Percentiles rank a stretch among this genome's conserved stretches.
Conservation (phyloP, 306 rosid genomes). For the Corylus avellana region DNA sequence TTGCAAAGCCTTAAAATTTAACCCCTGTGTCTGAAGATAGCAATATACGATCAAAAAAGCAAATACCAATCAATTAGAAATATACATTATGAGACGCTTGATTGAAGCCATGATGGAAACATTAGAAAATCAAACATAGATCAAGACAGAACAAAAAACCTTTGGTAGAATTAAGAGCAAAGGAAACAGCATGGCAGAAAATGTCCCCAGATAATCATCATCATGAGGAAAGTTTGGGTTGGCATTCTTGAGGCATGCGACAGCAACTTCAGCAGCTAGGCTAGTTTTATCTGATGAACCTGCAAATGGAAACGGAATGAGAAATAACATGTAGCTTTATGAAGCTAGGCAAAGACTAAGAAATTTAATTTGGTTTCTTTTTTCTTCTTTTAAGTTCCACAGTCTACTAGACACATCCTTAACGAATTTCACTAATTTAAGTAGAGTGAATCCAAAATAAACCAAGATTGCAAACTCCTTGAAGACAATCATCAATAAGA, state of each 20-base stretch:
- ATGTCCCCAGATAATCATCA: conserved; percentile 36
- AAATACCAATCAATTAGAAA: conserved; percentile 24
- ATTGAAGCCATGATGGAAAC: not conserved
- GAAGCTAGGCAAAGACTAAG: conserved; percentile 3
- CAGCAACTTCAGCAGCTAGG: conserved; percentile 59
- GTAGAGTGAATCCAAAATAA: not conserved
- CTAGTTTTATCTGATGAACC: conserved; percentile 57
- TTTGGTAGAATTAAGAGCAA: conserved; percentile 71
- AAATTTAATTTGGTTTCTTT: not conserved
- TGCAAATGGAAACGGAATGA: conserved; percentile 27
- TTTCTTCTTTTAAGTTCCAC: not conserved
- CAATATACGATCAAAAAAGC: conserved; percentile 22
- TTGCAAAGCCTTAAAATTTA: conserved; percentile 72
- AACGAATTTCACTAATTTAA: not conserved
- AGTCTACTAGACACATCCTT: not conserved
- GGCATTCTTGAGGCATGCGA: conserved; percentile 59
- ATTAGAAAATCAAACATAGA: conserved; percentile 11
- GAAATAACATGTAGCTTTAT: not conserved
- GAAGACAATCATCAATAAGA: not conserved
- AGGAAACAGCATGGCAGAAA: conserved; percentile 71
- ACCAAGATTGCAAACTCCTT: not conserved
- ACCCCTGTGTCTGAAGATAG: conserved; percentile 55
- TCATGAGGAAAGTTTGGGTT: conserved; percentile 37
- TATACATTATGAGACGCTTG: conserved; percentile 1
- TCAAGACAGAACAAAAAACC: conserved; percentile 46